phyloP scores from a whole-genome alignment of 2,329 filamentous ascomycete genomes.

The Calcarisporium arbuscula region DNA sequence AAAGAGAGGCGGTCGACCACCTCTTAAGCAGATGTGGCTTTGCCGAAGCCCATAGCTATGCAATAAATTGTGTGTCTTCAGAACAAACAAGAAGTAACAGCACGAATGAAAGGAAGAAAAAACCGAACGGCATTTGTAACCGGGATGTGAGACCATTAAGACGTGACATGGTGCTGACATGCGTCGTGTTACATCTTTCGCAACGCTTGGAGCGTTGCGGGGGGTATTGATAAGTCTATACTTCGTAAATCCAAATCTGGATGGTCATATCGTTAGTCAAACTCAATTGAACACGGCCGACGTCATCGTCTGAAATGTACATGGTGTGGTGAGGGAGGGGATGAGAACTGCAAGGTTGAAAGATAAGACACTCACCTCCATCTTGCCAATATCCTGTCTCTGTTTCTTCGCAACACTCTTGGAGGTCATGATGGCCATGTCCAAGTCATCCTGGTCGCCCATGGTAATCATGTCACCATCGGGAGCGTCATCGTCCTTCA shows the following conservation, averaged over 20 bases:
- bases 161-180: constrained; percentile 15
- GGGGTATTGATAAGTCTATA: constrained; percentile 24
- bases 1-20: too few relatives aligned
- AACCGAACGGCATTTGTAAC: too few relatives aligned
- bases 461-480: constrained; percentile 92
- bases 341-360: constrained; percentile 2
- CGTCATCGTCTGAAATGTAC: neutral
- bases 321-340: constrained; percentile 1
- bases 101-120: too few relatives aligned
- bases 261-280: constrained; percentile 17
- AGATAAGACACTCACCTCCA: constrained; percentile 77
- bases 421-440: constrained; percentile 71
- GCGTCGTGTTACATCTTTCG: constrained; percentile 2
- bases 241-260: constrained; percentile 43
- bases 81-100: too few relatives aligned
- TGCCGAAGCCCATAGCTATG: too few relatives aligned
- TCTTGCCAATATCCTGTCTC: constrained; percentile 77
- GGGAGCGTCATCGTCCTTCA: constrained; percentile 69
- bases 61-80: too few relatives aligned
- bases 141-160: constrained; percentile 10
- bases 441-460: constrained; percentile 92
- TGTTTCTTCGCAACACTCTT: constrained; percentile 66
- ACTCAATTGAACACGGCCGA: neutral
- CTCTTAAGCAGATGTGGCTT: too few relatives aligned
- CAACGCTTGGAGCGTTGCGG: constrained; percentile 10